These are phyloP conservation scores for Botrytis deweyae DNA, from an alignment of 2,329 filamentous ascomycete species.

Conservation along the genomic window DNA sequence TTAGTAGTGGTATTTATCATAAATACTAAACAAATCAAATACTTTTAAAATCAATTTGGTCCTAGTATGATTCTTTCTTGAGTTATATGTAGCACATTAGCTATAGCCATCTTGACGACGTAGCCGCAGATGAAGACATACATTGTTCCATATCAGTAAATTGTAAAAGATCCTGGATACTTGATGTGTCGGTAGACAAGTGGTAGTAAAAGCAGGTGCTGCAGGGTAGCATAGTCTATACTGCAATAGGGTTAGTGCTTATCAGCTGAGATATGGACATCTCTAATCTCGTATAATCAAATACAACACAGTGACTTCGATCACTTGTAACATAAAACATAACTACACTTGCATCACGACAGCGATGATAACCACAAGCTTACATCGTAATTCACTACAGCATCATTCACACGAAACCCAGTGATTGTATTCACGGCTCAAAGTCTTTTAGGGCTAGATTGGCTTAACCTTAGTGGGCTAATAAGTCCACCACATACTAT, in stretches of 20 bases:
- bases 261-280: background rate
- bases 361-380: background rate
- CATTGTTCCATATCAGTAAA: background rate
- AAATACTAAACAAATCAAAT: background rate
- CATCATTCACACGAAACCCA: no score
- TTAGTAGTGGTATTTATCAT: background rate
- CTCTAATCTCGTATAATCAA: background rate
- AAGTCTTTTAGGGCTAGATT: slow-evolving; percentile 3
- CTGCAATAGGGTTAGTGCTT: background rate
- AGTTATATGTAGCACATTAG: background rate
- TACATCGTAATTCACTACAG: background rate
- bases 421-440: background rate
- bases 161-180: background rate
- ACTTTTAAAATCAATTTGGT: background rate
- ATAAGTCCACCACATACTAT: background rate
- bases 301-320: background rate
- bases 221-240: background rate
- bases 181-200: background rate
- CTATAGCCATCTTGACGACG: background rate
- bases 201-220: background rate
- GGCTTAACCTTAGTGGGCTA: background rate
- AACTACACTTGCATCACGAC: background rate
- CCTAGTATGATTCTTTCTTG: background rate
- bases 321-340: background rate
- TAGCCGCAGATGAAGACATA: background rate